Conservation (phyloP, 805 yeast genomes). For the Wickerhamiella slavikovae region DNA sequence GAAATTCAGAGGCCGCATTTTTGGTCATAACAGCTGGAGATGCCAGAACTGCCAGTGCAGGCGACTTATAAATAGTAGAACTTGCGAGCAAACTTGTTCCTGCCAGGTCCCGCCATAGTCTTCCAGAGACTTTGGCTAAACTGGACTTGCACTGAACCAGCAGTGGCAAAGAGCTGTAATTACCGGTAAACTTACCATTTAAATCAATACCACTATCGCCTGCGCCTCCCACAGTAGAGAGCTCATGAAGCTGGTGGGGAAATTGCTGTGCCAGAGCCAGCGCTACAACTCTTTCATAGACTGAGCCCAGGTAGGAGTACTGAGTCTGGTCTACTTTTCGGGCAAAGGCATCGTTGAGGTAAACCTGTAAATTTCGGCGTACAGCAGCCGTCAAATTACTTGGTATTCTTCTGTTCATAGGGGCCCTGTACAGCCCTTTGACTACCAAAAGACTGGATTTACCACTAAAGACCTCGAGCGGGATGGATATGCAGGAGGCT, state of each 20-base stretch:
- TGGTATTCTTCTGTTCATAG: too few relatives aligned
- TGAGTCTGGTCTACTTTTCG: slow-evolving; percentile 3
- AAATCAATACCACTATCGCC: slow-evolving; percentile 5
- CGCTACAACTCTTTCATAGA: slow-evolving; percentile 5
- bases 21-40: slow-evolving; percentile 5
- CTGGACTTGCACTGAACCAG: slow-evolving; percentile 8
- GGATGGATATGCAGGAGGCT: too few relatives aligned
- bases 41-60: slow-evolving; percentile 4
- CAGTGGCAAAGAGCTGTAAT: not conserved
- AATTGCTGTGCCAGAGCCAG: slow-evolving; percentile 1
- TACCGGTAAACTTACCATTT: not conserved
- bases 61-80: not conserved
- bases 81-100: slow-evolving; percentile 3
- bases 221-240: slow-evolving; percentile 4
- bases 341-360: not conserved
- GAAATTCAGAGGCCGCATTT: slow-evolving; percentile 2
- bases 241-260: slow-evolving; percentile 2
- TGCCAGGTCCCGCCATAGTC: slow-evolving; percentile 5
- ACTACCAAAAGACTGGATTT: too few relatives aligned
- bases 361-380: slow-evolving; percentile 1
- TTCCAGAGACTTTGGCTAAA: slow-evolving; percentile 4
- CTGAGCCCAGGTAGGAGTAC: slow-evolving; percentile 4
- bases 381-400: not conserved
- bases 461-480: too few relatives aligned
- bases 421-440: too few relatives aligned